Conservation (phyloP, 352 stramenopile species). For the Pythium plurisporium region DNA sequence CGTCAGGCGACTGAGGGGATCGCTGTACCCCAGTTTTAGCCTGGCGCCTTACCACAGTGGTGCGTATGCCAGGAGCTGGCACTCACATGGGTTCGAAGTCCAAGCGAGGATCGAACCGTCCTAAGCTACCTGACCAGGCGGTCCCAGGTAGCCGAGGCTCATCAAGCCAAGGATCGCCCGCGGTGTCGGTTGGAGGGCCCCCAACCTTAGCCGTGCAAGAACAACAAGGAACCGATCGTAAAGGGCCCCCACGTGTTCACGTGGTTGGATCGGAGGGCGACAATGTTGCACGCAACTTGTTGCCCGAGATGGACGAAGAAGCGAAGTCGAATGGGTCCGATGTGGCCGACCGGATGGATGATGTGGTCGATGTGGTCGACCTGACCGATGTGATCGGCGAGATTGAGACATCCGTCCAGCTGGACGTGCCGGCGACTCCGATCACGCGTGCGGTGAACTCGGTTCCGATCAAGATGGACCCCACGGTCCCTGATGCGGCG, state of each 20-base stretch:
- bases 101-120: slow-evolving; percentile 1
- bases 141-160: neutral
- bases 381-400: too few relatives aligned
- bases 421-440: neutral
- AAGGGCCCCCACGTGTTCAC: slow-evolving; percentile 1
- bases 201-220: neutral
- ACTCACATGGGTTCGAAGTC: neutral
- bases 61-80: slow-evolving; percentile 9
- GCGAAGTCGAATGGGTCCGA: neutral
- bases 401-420: too few relatives aligned
- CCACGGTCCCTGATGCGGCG: neutral
- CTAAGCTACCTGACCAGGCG: neutral
- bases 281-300: neutral
- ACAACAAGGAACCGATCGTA: neutral
- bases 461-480: neutral
- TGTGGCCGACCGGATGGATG: too few relatives aligned
- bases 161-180: neutral
- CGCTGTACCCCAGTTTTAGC: neutral
- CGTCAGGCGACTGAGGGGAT: neutral
- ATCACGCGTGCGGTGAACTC: neutral
- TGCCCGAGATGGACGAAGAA: neutral
- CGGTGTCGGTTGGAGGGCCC: neutral
- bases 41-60: slow-evolving; percentile 9
- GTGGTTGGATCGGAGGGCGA: slow-evolving; percentile 1
- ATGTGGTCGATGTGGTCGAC: too few relatives aligned